Percentiles rank a stretch among this genome's conserved stretches.
Conservation (phyloP, 176 grass and related monocot genomes). For the Carex scoparia region DNA sequence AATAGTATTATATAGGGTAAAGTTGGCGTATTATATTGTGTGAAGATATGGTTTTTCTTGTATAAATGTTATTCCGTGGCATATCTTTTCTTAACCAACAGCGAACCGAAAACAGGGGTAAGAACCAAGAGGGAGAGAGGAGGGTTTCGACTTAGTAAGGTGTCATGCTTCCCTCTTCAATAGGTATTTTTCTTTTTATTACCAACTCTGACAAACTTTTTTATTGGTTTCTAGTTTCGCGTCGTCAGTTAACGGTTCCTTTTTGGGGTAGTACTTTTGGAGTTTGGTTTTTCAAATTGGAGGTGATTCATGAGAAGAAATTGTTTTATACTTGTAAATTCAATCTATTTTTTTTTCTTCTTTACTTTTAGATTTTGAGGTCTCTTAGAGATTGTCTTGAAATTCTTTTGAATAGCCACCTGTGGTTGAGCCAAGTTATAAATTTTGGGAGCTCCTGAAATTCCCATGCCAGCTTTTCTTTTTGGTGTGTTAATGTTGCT, state of each 20-base stretch:
- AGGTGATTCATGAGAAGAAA: background rate
- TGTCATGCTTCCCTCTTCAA: conserved; percentile 17
- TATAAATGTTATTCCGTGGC: conserved; percentile 3
- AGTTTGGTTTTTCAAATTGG: conserved; percentile 1
- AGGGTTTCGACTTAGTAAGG: background rate
- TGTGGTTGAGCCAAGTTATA: background rate
- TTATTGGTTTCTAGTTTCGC: background rate
- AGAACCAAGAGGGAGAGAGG: background rate
- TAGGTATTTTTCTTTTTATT: conserved; percentile 6
- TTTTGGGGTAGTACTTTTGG: conserved; percentile 1
- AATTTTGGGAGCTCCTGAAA: background rate
- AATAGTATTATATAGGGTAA: conserved; percentile 21
- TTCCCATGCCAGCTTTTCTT: background rate
- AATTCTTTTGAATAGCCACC: background rate
- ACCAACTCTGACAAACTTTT: background rate
- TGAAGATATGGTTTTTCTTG: conserved; percentile 6
- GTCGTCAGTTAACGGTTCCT: background rate
- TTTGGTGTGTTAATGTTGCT: background rate
- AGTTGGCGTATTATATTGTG: conserved; percentile 18
- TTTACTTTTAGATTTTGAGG: background rate
- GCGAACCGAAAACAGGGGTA: background rate
- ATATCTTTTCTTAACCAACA: background rate
- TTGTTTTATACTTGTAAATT: background rate
- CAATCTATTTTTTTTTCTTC: background rate
- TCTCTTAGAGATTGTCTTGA: background rate